These are phyloP conservation scores for Erucastrum elatum DNA, from an alignment of 345 rosid species.

Conservation along the genomic window DNA sequence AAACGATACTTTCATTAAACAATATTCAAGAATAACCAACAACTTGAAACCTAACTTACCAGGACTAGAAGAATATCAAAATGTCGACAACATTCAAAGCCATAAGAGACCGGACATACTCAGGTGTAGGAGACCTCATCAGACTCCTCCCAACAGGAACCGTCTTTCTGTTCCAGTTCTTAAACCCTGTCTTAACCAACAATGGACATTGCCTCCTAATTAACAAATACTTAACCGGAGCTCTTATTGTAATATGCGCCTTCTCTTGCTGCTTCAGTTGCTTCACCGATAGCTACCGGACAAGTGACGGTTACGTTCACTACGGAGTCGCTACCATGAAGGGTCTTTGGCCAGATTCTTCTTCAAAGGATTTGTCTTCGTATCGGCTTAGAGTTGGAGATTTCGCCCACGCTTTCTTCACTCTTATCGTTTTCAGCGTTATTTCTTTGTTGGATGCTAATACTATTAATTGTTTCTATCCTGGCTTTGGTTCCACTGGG, in stretches of 20 bases:
- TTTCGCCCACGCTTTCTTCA: conserved; percentile 64
- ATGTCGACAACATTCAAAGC: conserved; percentile 45
- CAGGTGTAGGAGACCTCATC: conserved; percentile 68
- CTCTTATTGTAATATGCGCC: conserved; percentile 61
- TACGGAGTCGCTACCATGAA: conserved; percentile 63
- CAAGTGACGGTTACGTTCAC: conserved; percentile 50
- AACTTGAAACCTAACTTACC: neutral
- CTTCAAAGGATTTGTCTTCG: conserved; percentile 47
- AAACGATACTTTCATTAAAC: neutral
- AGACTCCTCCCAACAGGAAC: conserved; percentile 92
- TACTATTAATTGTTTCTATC: conserved; percentile 63
- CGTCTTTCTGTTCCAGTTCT: conserved; percentile 75
- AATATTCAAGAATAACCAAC: conserved; percentile 5
- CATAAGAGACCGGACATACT: conserved; percentile 46
- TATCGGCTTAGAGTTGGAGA: conserved; percentile 62
- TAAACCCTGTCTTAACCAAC: conserved; percentile 82
- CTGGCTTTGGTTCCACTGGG: conserved; percentile 51
- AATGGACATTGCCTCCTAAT: conserved; percentile 59
- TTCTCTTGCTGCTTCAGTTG: conserved; percentile 69
- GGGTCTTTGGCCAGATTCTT: conserved; percentile 63
- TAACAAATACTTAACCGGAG: conserved; percentile 58
- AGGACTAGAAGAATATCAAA: neutral
- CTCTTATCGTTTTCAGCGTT: conserved; percentile 58
- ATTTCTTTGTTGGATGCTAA: conserved; percentile 62
- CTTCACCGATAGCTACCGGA: conserved; percentile 78